A percentile compares a stretch with the other conserved stretches of the same genome.
phyloP scores from a whole-genome alignment of 805 yeast species.

The Debaryomyces hansenii region DNA sequence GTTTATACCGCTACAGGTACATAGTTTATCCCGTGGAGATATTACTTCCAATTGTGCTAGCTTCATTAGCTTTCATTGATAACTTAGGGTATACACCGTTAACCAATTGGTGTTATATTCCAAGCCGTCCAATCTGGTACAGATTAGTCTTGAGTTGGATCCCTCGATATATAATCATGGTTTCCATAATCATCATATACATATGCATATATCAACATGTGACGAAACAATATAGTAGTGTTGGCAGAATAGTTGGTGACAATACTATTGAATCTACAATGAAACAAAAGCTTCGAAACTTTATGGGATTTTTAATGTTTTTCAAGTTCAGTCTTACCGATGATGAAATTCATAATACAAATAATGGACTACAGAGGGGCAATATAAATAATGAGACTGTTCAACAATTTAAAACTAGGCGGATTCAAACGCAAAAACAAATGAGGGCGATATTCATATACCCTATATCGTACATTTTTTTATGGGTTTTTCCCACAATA shows the following conservation, averaged over 20 bases:
- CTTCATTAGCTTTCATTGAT: conserved; percentile 67
- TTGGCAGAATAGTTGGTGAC: neutral
- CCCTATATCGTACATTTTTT: conserved; percentile 2
- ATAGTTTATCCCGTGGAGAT: conserved; percentile 59
- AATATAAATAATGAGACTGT: neutral
- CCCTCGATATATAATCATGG: conserved; percentile 68
- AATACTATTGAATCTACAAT: neutral
- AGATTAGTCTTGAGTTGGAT: conserved; percentile 76
- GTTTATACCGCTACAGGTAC: conserved; percentile 59
- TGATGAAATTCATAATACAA: neutral
- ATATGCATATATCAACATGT: conserved; percentile 2
- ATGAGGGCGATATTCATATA: conserved; percentile 2
- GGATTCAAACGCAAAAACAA: neutral
- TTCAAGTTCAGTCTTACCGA: neutral
- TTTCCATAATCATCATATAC: conserved; percentile 58
- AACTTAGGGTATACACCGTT: conserved; percentile 58
- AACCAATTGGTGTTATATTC: conserved; percentile 78
- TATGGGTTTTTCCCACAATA: conserved; percentile 1
- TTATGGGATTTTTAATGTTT: neutral
- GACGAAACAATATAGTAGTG: neutral
- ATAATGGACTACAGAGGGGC: neutral
- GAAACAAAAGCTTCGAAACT: neutral
- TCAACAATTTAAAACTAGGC: neutral
- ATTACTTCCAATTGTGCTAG: conserved; percentile 63
- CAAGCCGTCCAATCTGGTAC: conserved; percentile 72